phyloP scores from a whole-genome alignment of 73 alveolate species.

The Paramecium pentaurelia region DNA sequence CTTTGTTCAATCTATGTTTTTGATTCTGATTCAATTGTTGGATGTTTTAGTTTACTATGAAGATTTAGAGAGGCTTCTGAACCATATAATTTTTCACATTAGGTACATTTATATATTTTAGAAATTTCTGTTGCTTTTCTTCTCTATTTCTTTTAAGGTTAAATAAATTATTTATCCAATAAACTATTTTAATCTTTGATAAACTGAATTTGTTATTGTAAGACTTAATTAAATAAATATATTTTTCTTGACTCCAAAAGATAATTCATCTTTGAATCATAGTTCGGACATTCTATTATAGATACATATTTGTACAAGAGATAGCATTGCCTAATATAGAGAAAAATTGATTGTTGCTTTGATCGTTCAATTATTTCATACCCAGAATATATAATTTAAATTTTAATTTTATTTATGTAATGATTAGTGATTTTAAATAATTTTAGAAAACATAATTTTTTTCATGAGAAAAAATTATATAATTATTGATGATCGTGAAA shows the following conservation, averaged over 20 bases:
- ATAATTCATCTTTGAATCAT: background rate
- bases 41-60: constrained; percentile 42
- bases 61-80: constrained; percentile 52
- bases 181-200: background rate
- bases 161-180: background rate
- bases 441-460: background rate
- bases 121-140: constrained; percentile 10
- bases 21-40: background rate
- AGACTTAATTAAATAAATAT: background rate
- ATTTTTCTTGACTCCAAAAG: background rate
- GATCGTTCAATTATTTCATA: background rate
- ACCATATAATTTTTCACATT: constrained; percentile 48
- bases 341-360: background rate
- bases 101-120: background rate
- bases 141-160: background rate
- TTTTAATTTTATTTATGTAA: background rate
- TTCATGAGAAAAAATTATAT: background rate
- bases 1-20: background rate
- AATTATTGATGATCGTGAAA: background rate
- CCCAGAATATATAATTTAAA: background rate
- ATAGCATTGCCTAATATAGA: background rate
- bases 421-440: background rate
- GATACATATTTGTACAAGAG: background rate
- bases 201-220: background rate
- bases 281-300: background rate